Evolutionary conservation across 345 rosid species (phyloP).

Genomic region (Populus ilicifolia): DNA sequence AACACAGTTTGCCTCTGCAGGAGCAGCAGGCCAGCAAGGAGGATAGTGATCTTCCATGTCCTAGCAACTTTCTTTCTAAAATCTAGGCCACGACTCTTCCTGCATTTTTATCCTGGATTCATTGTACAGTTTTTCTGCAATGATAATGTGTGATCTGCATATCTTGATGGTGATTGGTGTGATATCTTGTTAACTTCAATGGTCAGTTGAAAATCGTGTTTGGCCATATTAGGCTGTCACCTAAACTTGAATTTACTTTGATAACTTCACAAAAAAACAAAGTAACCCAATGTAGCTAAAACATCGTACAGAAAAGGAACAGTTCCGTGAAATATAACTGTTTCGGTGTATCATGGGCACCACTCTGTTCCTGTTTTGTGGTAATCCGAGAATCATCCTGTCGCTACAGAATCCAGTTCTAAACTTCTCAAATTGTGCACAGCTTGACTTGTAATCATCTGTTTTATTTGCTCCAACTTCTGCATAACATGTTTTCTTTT

Average conservation of each 20-base stretch:
- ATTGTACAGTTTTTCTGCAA: slow-evolving; percentile 19
- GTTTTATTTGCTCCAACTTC: neutral
- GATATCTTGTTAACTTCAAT: slow-evolving; percentile 31
- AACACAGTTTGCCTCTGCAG: slow-evolving; percentile 14
- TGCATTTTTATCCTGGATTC: slow-evolving; percentile 14
- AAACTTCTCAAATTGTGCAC: neutral
- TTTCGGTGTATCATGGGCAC: neutral
- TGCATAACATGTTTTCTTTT: neutral
- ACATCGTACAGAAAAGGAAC: neutral
- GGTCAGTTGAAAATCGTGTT: slow-evolving; percentile 37
- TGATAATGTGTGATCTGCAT: slow-evolving; percentile 38
- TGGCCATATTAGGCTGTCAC: slow-evolving; percentile 39
- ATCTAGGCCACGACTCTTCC: neutral
- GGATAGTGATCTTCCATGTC: slow-evolving; percentile 29
- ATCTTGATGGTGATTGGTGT: slow-evolving; percentile 41
- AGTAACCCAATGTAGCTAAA: neutral
- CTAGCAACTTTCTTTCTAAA: neutral
- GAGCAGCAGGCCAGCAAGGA: slow-evolving; percentile 16
- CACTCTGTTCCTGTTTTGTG: neutral
- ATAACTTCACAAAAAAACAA: neutral
- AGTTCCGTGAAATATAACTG: neutral
- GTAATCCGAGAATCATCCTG: neutral
- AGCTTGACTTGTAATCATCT: neutral
- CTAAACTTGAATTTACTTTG: slow-evolving; percentile 6
- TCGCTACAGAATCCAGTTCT: neutral